These are phyloP conservation scores for Boletus reticulatus DNA, from an alignment of 768 basidiomycete genomes.

Conservation along the genomic window DNA sequence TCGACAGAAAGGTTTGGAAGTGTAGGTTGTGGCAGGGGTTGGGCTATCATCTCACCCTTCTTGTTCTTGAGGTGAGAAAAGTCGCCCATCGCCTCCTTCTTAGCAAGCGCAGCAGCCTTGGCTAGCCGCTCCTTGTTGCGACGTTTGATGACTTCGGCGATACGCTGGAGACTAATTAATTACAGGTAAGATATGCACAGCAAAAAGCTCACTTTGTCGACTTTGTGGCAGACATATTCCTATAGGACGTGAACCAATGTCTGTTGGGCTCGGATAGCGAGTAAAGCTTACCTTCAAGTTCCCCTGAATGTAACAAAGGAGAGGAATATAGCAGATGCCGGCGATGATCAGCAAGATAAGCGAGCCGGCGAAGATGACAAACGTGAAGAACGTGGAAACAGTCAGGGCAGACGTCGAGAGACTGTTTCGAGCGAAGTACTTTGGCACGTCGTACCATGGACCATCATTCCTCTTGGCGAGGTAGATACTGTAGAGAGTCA, in stretches of 20 bases:
- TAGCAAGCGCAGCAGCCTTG: slow-evolving; percentile 77
- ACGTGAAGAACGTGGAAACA: slow-evolving; percentile 87
- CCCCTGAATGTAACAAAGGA: slow-evolving; percentile 92
- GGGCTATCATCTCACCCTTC: slow-evolving; percentile 80
- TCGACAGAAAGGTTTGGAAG: slow-evolving; percentile 90
- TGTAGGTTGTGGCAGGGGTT: slow-evolving; percentile 89
- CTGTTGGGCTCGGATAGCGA: background rate
- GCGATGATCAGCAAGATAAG: slow-evolving; percentile 80
- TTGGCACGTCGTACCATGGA: slow-evolving; percentile 64
- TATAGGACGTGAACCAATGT: slow-evolving; percentile 26
- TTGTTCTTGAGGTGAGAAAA: slow-evolving; percentile 91
- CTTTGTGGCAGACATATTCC: slow-evolving; percentile 99
- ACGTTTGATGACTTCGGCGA: slow-evolving; percentile 89
- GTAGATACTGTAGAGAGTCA: slow-evolving; percentile 93
- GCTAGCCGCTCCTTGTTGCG: slow-evolving; percentile 83
- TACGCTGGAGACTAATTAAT: slow-evolving; percentile 56
- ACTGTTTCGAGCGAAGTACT: slow-evolving; percentile 78
- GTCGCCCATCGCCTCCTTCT: slow-evolving; percentile 90
- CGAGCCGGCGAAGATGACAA: slow-evolving; percentile 82
- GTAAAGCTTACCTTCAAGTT: slow-evolving; percentile 76
- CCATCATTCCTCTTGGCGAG: slow-evolving; percentile 51
- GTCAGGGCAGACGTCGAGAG: slow-evolving; percentile 81
- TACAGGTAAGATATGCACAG: slow-evolving; percentile 1
- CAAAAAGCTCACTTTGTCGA: slow-evolving; percentile 74
- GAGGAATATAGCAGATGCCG: slow-evolving; percentile 87